phyloP scores from a whole-genome alignment of 306 rosid genomes.

The Cicer judaicum region DNA sequence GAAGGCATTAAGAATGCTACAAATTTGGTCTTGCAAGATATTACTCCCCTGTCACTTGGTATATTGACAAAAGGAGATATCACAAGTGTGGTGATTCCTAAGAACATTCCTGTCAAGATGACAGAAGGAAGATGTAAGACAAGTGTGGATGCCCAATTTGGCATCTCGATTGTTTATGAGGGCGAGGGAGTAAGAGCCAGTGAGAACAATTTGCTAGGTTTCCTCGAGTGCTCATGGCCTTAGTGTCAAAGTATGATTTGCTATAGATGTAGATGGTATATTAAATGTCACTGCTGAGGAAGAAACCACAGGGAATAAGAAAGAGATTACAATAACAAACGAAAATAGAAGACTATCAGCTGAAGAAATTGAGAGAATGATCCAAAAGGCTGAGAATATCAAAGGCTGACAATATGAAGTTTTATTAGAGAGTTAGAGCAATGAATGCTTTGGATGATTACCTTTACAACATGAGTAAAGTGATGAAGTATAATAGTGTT shows the following conservation, averaged over 20 bases:
- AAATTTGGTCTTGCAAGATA: neutral
- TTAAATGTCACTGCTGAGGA: neutral
- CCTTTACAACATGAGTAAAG: neutral
- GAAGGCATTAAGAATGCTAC: neutral
- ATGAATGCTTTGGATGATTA: neutral
- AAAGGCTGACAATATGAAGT: conserved; percentile 2
- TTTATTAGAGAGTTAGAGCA: neutral
- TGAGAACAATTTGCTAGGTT: conserved; percentile 8
- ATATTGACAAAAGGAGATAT: conserved; percentile 6
- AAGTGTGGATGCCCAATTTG: neutral
- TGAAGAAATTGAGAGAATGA: conserved; percentile 3
- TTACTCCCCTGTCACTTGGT: conserved; percentile 1
- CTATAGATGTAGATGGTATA: conserved; percentile 1
- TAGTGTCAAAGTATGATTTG: neutral
- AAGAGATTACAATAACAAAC: neutral
- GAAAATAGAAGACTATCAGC: neutral
- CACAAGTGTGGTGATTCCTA: neutral
- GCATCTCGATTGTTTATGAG: neutral
- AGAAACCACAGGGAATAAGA: neutral
- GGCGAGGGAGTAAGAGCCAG: conserved; percentile 3
- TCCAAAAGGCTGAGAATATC: neutral
- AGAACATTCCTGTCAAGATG: neutral
- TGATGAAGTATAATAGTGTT: neutral
- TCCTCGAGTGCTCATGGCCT: neutral
- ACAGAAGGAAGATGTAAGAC: neutral